These are phyloP conservation scores for Fusarium domesticum DNA, from an alignment of 2,329 filamentous ascomycete species.

Conservation along the genomic window DNA sequence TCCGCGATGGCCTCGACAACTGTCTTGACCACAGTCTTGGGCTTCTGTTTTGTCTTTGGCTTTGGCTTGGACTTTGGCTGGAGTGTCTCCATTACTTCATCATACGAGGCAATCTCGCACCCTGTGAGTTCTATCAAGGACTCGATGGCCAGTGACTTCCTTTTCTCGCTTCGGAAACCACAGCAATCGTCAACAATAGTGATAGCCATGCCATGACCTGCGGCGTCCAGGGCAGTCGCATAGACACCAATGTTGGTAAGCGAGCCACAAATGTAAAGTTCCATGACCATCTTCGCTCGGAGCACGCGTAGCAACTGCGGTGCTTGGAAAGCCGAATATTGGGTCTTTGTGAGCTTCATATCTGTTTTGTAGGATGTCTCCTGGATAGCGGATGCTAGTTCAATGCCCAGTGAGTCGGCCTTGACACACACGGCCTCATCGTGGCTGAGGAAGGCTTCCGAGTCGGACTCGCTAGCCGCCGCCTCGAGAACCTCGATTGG, in stretches of 20 bases:
- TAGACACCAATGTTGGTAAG: constrained; percentile 86
- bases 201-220: constrained; percentile 81
- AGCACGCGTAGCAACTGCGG: constrained; percentile 72
- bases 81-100: constrained; percentile 50
- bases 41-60: no score
- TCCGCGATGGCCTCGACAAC: no score
- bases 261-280: constrained; percentile 84
- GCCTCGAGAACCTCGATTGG: constrained; percentile 10
- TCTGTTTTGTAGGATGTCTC: constrained; percentile 48
- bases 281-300: constrained; percentile 81
- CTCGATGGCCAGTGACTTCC: constrained; percentile 68
- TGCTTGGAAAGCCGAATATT: constrained; percentile 84
- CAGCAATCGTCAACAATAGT: constrained; percentile 86
- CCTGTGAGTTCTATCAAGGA: constrained; percentile 73
- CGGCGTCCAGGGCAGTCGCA: constrained; percentile 87
- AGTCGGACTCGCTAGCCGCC: constrained; percentile 23
- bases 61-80: constrained; percentile 14
- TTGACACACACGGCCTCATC: constrained; percentile 43
- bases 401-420: constrained; percentile 43
- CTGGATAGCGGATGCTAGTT: constrained; percentile 44
- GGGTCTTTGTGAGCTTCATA: constrained; percentile 61
- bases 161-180: constrained; percentile 67
- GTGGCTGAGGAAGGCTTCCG: constrained; percentile 48
- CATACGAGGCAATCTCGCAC: constrained; percentile 60
- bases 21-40: no score